These are phyloP conservation scores for Mucor piriformis DNA, from an alignment of 371 early-diverging fungal species.

Conservation along the genomic window DNA sequence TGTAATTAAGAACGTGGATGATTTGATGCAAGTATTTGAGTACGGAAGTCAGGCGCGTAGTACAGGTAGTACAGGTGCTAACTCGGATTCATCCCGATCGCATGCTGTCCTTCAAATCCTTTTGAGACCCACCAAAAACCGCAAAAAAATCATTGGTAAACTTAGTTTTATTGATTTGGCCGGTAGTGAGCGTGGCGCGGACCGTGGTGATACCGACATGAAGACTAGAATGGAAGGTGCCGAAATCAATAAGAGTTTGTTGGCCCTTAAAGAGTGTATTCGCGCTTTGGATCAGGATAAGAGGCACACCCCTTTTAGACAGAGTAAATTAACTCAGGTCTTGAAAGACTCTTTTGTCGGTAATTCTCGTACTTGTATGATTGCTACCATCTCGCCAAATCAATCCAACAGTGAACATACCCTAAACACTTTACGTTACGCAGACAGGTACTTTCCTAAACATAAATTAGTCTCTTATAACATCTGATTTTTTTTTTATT, in stretches of 20 bases:
- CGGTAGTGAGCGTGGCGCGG: conserved; percentile 94
- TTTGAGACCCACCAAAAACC: conserved; percentile 58
- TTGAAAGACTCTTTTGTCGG: conserved; percentile 98
- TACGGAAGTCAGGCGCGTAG: conserved; percentile 88
- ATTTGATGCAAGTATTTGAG: conserved; percentile 91
- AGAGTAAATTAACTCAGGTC: conserved; percentile 96
- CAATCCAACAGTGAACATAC: conserved; percentile 95
- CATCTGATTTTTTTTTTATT: background rate
- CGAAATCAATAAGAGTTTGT: conserved; percentile 98
- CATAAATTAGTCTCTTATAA: background rate
- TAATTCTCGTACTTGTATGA: conserved; percentile 96
- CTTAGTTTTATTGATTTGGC: conserved; percentile 91
- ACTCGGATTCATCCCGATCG: conserved; percentile 78
- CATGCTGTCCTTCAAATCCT: conserved; percentile 93
- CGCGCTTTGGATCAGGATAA: conserved; percentile 95
- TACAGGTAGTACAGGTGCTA: conserved; percentile 88
- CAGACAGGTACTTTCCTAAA: conserved; percentile 75
- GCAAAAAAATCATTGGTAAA: conserved; percentile 64
- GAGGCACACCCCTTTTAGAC: conserved; percentile 96
- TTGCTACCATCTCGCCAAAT: conserved; percentile 96
- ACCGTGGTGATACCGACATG: conserved; percentile 90
- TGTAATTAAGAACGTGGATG: conserved; percentile 80
- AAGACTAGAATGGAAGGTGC: conserved; percentile 97
- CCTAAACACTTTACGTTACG: conserved; percentile 98
- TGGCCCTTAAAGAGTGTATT: conserved; percentile 98